phyloP scores from a whole-genome alignment of 2,329 filamentous ascomycete genomes.

The Monosporascus sp. region DNA sequence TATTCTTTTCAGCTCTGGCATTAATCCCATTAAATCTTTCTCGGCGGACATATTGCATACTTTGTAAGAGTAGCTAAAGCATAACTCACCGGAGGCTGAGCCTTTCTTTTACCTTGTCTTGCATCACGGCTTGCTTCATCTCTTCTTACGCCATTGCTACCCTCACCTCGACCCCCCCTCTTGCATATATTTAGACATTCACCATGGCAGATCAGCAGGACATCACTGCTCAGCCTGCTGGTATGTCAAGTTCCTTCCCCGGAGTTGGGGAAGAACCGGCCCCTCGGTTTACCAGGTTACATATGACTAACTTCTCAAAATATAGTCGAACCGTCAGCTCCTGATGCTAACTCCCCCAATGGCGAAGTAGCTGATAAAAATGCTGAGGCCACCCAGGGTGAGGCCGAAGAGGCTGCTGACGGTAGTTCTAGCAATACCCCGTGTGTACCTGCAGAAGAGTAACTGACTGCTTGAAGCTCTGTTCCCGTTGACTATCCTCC shows the following conservation, averaged over 20 bases:
- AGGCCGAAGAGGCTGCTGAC: conserved; percentile 18
- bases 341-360: conserved; percentile 18
- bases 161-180: background rate
- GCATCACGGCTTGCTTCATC: background rate
- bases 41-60: background rate
- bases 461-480: conserved; percentile 32
- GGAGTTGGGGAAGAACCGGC: background rate
- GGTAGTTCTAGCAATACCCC: conserved; percentile 13
- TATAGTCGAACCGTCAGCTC: conserved; percentile 9
- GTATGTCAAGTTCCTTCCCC: conserved; percentile 13
- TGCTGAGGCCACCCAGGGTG: conserved; percentile 19
- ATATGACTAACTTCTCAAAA: background rate
- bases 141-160: background rate
- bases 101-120: background rate
- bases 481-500: conserved; percentile 65
- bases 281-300: conserved; percentile 5
- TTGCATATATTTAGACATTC: background rate
- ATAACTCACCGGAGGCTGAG: background rate
- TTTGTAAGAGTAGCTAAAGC: background rate
- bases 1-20: conserved; percentile 19
- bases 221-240: conserved; percentile 8
- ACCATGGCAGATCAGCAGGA: conserved; percentile 28
- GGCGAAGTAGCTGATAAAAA: conserved; percentile 16
- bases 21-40: conserved; percentile 14
- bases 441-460: conserved; percentile 10